A percentile compares a stretch with the other conserved stretches of the same genome.
phyloP scores from a whole-genome alignment of 2,329 filamentous ascomycete genomes.

The Cladosporium sp. region DNA sequence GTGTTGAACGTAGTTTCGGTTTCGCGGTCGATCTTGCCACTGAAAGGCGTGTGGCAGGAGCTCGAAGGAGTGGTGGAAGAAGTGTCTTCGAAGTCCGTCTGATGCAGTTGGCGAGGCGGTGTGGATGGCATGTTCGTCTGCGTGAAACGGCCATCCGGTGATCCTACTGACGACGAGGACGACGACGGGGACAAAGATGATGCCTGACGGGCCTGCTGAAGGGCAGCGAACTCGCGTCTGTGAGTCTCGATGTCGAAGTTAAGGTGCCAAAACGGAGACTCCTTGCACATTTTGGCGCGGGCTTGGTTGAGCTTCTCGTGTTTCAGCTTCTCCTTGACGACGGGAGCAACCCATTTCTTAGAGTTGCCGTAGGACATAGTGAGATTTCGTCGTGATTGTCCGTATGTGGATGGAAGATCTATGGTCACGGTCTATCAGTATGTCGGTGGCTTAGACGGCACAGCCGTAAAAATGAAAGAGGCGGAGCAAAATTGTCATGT shows the following conservation, averaged over 20 bases:
- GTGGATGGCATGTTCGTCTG: neutral
- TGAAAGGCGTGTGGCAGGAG: neutral
- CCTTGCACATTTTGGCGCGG: conserved; percentile 22
- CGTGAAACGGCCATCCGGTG: neutral
- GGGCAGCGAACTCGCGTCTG: conserved; percentile 16
- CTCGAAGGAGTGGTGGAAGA: neutral
- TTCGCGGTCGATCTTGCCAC: conserved; percentile 16
- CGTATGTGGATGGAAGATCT: neutral
- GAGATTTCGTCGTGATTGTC: too few relatives aligned
- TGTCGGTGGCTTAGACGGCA: too few relatives aligned
- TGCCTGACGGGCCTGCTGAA: neutral
- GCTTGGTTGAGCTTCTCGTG: conserved; percentile 18
- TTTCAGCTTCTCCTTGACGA: conserved; percentile 14
- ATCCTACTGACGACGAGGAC: neutral
- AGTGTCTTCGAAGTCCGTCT: neutral
- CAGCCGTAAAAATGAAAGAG: too few relatives aligned
- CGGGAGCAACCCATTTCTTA: conserved; percentile 18
- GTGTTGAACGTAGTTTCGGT: conserved; percentile 17
- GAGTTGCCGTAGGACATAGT: conserved; percentile 11
- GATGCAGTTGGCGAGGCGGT: neutral
- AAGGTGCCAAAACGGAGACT: conserved; percentile 23
- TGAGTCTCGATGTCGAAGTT: conserved; percentile 26
- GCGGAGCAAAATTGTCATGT: too few relatives aligned
- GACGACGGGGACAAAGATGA: neutral
- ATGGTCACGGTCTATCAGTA: neutral